These are phyloP conservation scores for Setaria viridis DNA, from an alignment of 202 grass and related monocot species.

Conservation along the genomic window DNA sequence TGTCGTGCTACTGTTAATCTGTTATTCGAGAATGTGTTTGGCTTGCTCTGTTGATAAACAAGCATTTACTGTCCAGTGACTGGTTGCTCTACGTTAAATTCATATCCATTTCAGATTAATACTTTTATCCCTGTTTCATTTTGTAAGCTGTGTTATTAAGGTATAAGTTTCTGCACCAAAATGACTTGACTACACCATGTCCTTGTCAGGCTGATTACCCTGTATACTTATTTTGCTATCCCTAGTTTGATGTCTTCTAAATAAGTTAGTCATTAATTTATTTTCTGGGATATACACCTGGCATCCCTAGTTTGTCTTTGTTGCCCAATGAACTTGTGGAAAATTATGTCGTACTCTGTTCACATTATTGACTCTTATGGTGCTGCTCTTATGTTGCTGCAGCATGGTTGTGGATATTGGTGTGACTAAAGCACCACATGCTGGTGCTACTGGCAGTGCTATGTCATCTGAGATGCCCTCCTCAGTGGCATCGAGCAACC, in stretches of 20 bases:
- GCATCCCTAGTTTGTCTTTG: too few species aligned
- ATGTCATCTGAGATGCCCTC: conserved; percentile 88
- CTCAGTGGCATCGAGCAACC: conserved; percentile 89
- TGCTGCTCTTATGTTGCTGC: conserved; percentile 26
- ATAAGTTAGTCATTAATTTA: too few species aligned
- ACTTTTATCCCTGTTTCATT: conserved; percentile 20
- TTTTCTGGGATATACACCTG: too few species aligned
- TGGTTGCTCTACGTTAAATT: not conserved
- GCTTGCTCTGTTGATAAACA: not conserved
- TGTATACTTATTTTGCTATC: too few species aligned
- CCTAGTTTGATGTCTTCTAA: too few species aligned
- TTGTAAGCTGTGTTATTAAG: not conserved
- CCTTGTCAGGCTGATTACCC: too few species aligned
- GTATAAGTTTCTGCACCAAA: conserved; percentile 24
- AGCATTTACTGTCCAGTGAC: conserved; percentile 8
- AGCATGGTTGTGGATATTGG: conserved; percentile 60
- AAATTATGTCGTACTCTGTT: not conserved
- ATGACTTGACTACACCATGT: not conserved
- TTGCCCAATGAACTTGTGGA: too few species aligned
- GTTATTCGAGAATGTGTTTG: conserved; percentile 3
- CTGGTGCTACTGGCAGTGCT: conserved; percentile 47
- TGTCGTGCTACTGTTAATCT: not conserved
- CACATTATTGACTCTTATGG: not conserved
- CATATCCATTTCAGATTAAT: conserved; percentile 24
- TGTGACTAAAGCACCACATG: conserved; percentile 51